phyloP scores from a whole-genome alignment of 2,329 filamentous ascomycete genomes.

The Hypoxylon sp. region DNA sequence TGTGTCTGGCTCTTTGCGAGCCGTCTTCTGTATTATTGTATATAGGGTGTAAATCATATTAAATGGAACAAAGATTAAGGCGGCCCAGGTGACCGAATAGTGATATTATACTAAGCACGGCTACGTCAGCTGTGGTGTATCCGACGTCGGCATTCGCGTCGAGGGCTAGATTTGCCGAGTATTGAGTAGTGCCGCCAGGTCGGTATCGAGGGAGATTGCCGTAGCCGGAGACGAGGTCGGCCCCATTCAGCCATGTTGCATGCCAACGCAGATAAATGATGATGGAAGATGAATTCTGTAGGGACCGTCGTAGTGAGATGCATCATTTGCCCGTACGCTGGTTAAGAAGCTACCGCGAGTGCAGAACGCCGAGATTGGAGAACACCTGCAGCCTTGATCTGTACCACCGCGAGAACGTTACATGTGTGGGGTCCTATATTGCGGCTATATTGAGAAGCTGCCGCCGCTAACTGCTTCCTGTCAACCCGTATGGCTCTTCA shows the following conservation, averaged over 20 bases:
- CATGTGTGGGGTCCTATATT: conserved; percentile 47
- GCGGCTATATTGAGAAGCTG: conserved; percentile 43
- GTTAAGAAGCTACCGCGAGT: conserved; percentile 12
- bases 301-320: conserved; percentile 37
- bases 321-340: conserved; percentile 16
- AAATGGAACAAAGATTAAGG: conserved; percentile 11
- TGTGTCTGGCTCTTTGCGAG: not conserved
- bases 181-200: conserved; percentile 43
- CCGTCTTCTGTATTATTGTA: conserved; percentile 1
- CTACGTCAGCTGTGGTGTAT: not conserved
- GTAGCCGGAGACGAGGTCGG: conserved; percentile 28
- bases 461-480: conserved; percentile 14
- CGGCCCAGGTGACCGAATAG: conserved; percentile 6
- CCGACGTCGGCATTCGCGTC: conserved; percentile 34
- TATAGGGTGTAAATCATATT: conserved; percentile 12
- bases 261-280: conserved; percentile 30
- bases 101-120: conserved; percentile 11
- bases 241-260: conserved; percentile 25
- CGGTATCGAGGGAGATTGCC: conserved; percentile 38
- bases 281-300: conserved; percentile 28
- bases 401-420: conserved; percentile 42
- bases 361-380: conserved; percentile 16
- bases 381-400: conserved; percentile 38
- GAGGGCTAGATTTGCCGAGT: conserved; percentile 34
- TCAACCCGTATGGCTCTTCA: conserved; percentile 15